Conservation (phyloP, 495 filamentous ascomycete species). For the Ramalina peruviana region DNA sequence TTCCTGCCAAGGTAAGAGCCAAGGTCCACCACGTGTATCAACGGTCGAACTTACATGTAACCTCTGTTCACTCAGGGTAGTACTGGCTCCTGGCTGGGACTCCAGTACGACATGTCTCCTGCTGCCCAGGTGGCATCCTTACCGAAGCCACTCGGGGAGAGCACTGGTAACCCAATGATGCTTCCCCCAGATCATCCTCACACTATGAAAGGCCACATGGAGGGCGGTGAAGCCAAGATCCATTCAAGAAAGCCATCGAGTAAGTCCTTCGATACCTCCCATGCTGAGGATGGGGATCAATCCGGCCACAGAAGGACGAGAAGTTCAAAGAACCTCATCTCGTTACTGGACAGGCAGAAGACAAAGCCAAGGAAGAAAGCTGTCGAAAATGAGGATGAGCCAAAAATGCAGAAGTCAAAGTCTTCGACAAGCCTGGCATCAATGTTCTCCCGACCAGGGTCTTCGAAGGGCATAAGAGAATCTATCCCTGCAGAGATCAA, state of each 20-base stretch:
- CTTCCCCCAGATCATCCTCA: conserved; percentile 16
- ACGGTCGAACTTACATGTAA: too few species aligned
- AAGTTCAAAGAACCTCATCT: conserved; percentile 52
- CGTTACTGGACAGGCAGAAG: conserved; percentile 40
- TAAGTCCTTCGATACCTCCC: conserved; percentile 2
- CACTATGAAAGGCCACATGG: conserved; percentile 17
- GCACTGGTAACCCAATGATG: conserved; percentile 16
- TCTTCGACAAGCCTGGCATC: conserved; percentile 65
- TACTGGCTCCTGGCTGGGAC: too few species aligned
- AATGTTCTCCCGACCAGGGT: conserved; percentile 46
- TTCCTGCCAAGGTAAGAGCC: too few species aligned
- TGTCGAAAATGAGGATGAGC: conserved; percentile 17
- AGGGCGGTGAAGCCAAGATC: conserved; percentile 17
- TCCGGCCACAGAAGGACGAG: conserved; percentile 37
- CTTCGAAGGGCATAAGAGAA: conserved; percentile 33
- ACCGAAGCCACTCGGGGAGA: not conserved
- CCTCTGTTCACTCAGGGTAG: too few species aligned
- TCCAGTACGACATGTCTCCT: not conserved
- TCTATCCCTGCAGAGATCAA: conserved; percentile 33
- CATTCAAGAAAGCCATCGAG: conserved; percentile 7
- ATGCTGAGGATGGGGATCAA: too few species aligned
- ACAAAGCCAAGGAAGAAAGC: conserved; percentile 37
- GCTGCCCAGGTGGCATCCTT: not conserved
- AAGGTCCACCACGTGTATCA: too few species aligned
- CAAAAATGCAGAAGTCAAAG: conserved; percentile 64